Base-by-base conservation (phyloP, 108 stramenopile species). In the Aurantiochytrium sp. region DNA sequence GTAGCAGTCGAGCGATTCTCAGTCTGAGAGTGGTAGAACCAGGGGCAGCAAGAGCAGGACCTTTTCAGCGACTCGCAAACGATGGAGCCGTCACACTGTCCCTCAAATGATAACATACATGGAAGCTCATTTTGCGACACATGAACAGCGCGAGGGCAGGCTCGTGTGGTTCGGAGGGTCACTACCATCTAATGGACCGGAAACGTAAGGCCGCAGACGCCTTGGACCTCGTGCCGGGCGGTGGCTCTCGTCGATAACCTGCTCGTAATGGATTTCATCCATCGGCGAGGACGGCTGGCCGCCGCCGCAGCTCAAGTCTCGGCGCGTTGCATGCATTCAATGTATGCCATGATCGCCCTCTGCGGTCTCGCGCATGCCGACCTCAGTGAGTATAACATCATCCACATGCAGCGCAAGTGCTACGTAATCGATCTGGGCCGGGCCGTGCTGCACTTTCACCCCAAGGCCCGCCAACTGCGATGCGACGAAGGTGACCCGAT, bases 341-440 rank as follows among this genome's bases (percentile, higher is more conserved):
- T 90, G 37, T 89, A 89, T 2, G 37, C 34, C 36, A 42, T 93
- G 86, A 88, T 86, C 21, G 55, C 88, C 4, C 55, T 30, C 22
- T 89, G 88, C 41, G 37, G 39, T 17, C 89, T 93, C 34, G 92
- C 92, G 21, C 92, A 93, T 88, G 92, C 87, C 2, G 92, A 93
- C 31, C 88, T 93, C 3, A 89, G 88, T 24, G 92, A 93, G 89
- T 93, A 92, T 90, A 93, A 93, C 65, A 36, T 92, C 37, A 68
- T 93, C 34, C 24, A 87, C 87, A 37, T 36, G 41, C 54, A 69
- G 12, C 36, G 86, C 32, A 8, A 45, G 37, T 21, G 86, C 55
- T 87, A 41, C 39, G 52, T 87, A 0, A 89, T 89, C 45, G 89
- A 89, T 55, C 27, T 89, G 24, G 68, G 55, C 31, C 89, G 87